Conservation (phyloP, 164 flowering plant genomes). For the Litsea cubeba region DNA sequence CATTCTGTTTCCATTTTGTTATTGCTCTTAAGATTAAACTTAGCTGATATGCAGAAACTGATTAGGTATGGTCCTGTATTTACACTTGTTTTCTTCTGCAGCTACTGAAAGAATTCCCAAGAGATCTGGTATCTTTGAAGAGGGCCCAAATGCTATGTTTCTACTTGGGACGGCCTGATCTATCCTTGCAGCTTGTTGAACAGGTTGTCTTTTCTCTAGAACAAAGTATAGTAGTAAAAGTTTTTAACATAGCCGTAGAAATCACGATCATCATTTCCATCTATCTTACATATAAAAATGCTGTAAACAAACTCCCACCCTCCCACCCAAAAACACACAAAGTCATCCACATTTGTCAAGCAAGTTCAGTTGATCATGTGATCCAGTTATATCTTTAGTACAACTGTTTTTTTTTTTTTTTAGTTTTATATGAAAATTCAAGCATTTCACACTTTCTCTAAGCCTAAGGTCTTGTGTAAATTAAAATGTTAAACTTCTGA, state of each 20-base stretch:
- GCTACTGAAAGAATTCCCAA: conserved; percentile 67
- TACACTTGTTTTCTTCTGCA: conserved; percentile 25
- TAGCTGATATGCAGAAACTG: not conserved
- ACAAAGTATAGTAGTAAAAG: not conserved
- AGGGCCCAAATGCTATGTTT: conserved; percentile 76
- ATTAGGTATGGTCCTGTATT: not conserved
- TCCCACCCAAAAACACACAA: no score
- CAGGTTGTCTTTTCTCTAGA: conserved; percentile 42
- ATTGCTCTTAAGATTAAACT: not conserved
- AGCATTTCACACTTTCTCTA: not conserved
- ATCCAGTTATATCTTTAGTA: not conserved
- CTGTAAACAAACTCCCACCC: no score
- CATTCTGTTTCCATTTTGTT: not conserved
- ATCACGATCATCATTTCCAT: not conserved
- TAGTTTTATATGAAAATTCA: not conserved
- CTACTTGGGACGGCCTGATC: conserved; percentile 75
- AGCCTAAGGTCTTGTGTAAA: not conserved
- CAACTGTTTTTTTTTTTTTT: not conserved
- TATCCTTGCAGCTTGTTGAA: conserved; percentile 55
- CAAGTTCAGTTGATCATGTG: not conserved
- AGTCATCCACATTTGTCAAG: no score
- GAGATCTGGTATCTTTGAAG: conserved; percentile 72
- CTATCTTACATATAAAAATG: not conserved
- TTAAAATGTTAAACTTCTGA: conserved; percentile 1
- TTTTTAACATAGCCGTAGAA: not conserved